Evolutionary conservation across 2,329 filamentous ascomycete species (phyloP).

Genomic region (Didymosphaeria variabile): DNA sequence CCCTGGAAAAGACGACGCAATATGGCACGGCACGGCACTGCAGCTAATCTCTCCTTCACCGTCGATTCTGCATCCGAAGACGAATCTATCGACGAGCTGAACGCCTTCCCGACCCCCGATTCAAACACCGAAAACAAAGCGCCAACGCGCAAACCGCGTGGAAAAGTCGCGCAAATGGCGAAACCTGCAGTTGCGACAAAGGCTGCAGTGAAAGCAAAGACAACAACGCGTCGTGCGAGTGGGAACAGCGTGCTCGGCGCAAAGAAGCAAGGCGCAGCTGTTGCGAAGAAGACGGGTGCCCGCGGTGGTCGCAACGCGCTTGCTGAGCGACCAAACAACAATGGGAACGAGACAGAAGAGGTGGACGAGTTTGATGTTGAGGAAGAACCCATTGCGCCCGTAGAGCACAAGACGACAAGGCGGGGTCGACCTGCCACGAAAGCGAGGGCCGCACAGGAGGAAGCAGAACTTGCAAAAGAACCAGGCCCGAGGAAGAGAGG

Average conservation of each 20-base stretch:
- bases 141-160: constrained; percentile 46
- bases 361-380: constrained; percentile 53
- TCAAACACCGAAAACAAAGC: constrained; percentile 52
- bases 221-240: constrained; percentile 49
- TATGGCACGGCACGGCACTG: constrained; percentile 46
- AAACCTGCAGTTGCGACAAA: constrained; percentile 36
- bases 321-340: constrained; percentile 51
- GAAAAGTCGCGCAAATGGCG: constrained; percentile 37
- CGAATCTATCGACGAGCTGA: constrained; percentile 47
- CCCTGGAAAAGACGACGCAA: neutral
- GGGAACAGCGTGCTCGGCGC: constrained; percentile 42
- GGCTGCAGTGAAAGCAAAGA: constrained; percentile 47
- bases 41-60: constrained; percentile 49
- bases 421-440: constrained; percentile 65
- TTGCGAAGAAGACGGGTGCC: constrained; percentile 47
- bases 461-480: constrained; percentile 24
- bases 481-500: constrained; percentile 39
- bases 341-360: constrained; percentile 56
- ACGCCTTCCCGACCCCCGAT: constrained; percentile 50
- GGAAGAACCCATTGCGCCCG: constrained; percentile 25
- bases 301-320: constrained; percentile 52
- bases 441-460: constrained; percentile 55
- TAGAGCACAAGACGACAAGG: constrained; percentile 41
- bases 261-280: constrained; percentile 48
- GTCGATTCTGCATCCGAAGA: constrained; percentile 54